Conservation (phyloP, 768 basidiomycete genomes). For the Clitopilus passeckerianus region DNA sequence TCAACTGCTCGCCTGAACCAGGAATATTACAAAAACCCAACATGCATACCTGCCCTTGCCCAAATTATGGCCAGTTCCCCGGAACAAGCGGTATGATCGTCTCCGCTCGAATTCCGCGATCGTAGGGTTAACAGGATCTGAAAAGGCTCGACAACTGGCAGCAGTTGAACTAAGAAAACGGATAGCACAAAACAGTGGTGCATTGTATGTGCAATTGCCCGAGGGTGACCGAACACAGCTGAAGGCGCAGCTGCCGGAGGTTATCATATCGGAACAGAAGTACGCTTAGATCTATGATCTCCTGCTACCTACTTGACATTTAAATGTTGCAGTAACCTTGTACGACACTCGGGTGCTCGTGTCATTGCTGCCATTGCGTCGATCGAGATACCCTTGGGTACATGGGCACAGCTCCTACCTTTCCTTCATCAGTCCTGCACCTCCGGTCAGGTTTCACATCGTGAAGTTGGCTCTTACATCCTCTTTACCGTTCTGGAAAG, state of each 20-base stretch:
- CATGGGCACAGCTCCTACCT: constrained; percentile 86
- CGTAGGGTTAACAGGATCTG: neutral
- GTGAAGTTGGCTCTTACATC: constrained; percentile 90
- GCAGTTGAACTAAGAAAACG: constrained; percentile 97
- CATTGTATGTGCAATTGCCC: constrained; percentile 73
- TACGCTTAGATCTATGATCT: constrained; percentile 27
- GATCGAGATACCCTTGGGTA: constrained; percentile 73
- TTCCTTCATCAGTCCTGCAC: constrained; percentile 78
- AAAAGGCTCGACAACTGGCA: constrained; percentile 91
- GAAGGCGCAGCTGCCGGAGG: constrained; percentile 76
- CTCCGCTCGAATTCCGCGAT: constrained; percentile 4
- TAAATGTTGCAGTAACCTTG: constrained; percentile 61
- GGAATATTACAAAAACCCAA: constrained; percentile 87
- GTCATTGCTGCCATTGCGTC: constrained; percentile 90
- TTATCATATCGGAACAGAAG: constrained; percentile 77
- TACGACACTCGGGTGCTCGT: constrained; percentile 89
- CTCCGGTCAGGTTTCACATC: constrained; percentile 64
- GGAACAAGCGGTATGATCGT: constrained; percentile 68
- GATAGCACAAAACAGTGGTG: constrained; percentile 71
- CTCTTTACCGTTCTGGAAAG: constrained; percentile 89
- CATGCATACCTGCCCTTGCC: constrained; percentile 88
- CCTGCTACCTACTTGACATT: constrained; percentile 4
- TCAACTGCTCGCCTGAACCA: constrained; percentile 89
- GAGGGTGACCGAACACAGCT: constrained; percentile 73
- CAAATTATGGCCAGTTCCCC: constrained; percentile 82